A percentile compares a stretch with the other conserved stretches of the same genome.
These are phyloP conservation scores for Bipolaris victoriae DNA, from an alignment of 2,329 filamentous ascomycete species.

Conservation along the genomic window DNA sequence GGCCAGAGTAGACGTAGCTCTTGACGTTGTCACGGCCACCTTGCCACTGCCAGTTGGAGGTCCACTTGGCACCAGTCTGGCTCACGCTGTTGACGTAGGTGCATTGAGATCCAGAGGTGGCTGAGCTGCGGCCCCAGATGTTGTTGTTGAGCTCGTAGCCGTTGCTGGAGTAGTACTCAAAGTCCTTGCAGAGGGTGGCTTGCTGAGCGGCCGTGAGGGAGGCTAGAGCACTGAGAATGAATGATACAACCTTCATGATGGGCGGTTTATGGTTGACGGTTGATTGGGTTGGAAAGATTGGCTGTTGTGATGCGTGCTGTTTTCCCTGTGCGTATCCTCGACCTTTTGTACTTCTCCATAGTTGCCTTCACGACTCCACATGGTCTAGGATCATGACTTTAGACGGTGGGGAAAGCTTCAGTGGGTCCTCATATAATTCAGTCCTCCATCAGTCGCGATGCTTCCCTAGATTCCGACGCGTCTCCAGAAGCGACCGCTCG, in stretches of 20 bases:
- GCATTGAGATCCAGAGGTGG: slow-evolving; percentile 25
- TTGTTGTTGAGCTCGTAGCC: slow-evolving; percentile 37
- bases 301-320: not conserved
- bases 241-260: slow-evolving; percentile 13
- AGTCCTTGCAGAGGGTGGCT: slow-evolving; percentile 27
- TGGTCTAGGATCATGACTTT: slow-evolving; percentile 4
- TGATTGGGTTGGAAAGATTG: not conserved
- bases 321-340: not conserved
- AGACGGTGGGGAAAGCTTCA: slow-evolving; percentile 9
- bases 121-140: slow-evolving; percentile 29
- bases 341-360: slow-evolving; percentile 8
- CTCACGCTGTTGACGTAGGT: slow-evolving; percentile 27
- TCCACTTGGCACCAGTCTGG: slow-evolving; percentile 23
- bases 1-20: slow-evolving; percentile 32
- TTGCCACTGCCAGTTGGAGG: slow-evolving; percentile 25
- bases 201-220: slow-evolving; percentile 9
- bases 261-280: not conserved
- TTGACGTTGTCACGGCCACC: slow-evolving; percentile 34
- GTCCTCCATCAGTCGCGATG: slow-evolving; percentile 7
- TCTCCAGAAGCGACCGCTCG: not conserved
- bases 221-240: slow-evolving; percentile 12
- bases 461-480: slow-evolving; percentile 16
- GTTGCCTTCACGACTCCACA: not conserved
- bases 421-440: slow-evolving; percentile 13
- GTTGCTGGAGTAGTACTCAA: slow-evolving; percentile 26